These are phyloP conservation scores for Dictyostelium purpureum DNA, from an alignment of 78 protist species.

Conservation along the genomic window DNA sequence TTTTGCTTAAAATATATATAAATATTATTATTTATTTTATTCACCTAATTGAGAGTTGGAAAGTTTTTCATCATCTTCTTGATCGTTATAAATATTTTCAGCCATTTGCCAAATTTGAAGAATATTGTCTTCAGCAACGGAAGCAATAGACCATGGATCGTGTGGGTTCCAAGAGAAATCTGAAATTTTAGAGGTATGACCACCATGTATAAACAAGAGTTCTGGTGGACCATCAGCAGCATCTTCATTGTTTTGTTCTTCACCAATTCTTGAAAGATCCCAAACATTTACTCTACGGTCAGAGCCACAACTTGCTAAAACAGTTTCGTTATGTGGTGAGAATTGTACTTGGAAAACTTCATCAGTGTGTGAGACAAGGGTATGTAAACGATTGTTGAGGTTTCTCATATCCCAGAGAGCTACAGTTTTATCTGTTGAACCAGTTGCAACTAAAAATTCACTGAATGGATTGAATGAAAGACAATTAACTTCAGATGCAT, in stretches of 20 bases:
- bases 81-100: constrained; percentile 84
- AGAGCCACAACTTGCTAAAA: constrained; percentile 87
- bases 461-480: constrained; percentile 93
- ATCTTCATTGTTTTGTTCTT: constrained; percentile 94
- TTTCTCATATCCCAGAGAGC: constrained; percentile 97
- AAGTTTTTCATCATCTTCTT: constrained; percentile 67
- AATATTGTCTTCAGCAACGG: constrained; percentile 96
- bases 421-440: constrained; percentile 92
- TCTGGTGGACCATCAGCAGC: constrained; percentile 98
- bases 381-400: constrained; percentile 83
- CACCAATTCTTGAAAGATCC: constrained; percentile 95
- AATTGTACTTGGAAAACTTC: constrained; percentile 88
- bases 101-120: constrained; percentile 98
- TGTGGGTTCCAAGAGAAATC: constrained; percentile 95
- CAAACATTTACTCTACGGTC: constrained; percentile 95
- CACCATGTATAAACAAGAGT: constrained; percentile 97
- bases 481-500: constrained; percentile 90
- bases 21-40: constrained; percentile 12
- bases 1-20: too few relatives aligned
- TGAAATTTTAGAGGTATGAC: constrained; percentile 94
- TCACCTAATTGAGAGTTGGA: constrained; percentile 46
- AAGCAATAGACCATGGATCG: constrained; percentile 93
- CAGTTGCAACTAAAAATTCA: constrained; percentile 92
- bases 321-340: constrained; percentile 93
- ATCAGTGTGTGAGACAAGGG: constrained; percentile 82